Base-by-base conservation (phyloP, 192 early-diverging fungal species). In the Funneliformis geosporum region DNA sequence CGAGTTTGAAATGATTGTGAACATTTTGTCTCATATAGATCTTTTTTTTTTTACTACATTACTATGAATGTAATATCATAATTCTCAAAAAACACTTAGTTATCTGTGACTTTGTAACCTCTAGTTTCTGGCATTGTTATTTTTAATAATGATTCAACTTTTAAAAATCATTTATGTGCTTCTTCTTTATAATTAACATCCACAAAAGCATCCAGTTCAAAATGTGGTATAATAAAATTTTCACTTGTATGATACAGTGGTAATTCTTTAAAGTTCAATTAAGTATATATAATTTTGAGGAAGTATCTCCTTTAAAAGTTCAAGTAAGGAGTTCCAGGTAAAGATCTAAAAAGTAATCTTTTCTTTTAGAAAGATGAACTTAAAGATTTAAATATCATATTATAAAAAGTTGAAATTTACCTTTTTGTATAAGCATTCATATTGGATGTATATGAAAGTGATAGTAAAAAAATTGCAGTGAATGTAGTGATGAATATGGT, bases 101-200 rank as follows among this genome's bases (percentile, higher is more conserved):
- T 73, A 55, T 10, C 44, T 25, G 21, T 73, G 7, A 73, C 50
- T 43, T 50, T 47, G 27, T 39, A 73, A 25, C 46, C 3, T 10
- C 28, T 73, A 10, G 44, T 73, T 47, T 47, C n/a, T 21, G 44
- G 44, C 46, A 73, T 73, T 55, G 46, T 73, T 11, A 46, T 68
- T 68, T 68, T 68, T 68, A 33, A 68, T 42, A 0, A 27, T 0
- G 16, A 68, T 18, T 68, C 33, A 68, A 68, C 33, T 68, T 0
- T 33, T 33, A 1, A 39, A 68, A 68, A 68, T 7, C 16, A 73
- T 47, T 73, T 23, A 55, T 4, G 18, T 73, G 71, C 71, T 25
- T 73, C n/a, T 73, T 73, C 71, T 73, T 73, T 50, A 59, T 47
- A 12, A 50, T 33, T 27, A 16, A 73, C 44, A 73, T 73, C 27